Evolutionary conservation across 805 yeast genomes (phyloP).

Genomic region (Spathaspora gorwiae): DNA sequence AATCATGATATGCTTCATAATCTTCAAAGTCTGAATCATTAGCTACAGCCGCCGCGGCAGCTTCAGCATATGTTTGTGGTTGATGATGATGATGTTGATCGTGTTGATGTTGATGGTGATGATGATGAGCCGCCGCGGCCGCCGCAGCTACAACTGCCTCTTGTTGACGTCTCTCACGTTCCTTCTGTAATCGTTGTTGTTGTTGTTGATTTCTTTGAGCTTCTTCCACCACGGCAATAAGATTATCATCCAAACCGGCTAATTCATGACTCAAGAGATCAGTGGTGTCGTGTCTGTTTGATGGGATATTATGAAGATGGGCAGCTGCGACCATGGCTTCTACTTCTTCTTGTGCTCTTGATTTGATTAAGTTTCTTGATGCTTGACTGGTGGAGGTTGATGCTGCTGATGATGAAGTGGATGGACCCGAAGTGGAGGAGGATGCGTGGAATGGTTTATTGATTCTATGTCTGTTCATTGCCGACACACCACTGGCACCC

Average conservation of each 20-base stretch:
- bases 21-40: background rate
- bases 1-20: conserved; percentile 1
- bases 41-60: conserved; percentile 5
- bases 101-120: background rate
- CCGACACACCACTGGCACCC: conserved; percentile 8
- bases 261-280: conserved; percentile 39
- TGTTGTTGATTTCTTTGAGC: conserved; percentile 30
- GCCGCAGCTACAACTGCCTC: background rate
- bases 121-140: too few species aligned
- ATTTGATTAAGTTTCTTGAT: conserved; percentile 16
- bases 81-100: conserved; percentile 4
- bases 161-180: conserved; percentile 23
- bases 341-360: conserved; percentile 18
- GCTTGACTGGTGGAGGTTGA: conserved; percentile 17
- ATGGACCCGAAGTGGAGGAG: background rate
- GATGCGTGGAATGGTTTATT: background rate
- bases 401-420: background rate
- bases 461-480: background rate
- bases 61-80: conserved; percentile 9
- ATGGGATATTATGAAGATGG: conserved; percentile 20
- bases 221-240: conserved; percentile 59
- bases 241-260: conserved; percentile 40
- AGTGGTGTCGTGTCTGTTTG: conserved; percentile 20
- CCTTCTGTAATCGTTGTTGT: conserved; percentile 29
- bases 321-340: conserved; percentile 31